Conservation (phyloP, 345 rosid genomes). For the Conringia planisiliqua region DNA sequence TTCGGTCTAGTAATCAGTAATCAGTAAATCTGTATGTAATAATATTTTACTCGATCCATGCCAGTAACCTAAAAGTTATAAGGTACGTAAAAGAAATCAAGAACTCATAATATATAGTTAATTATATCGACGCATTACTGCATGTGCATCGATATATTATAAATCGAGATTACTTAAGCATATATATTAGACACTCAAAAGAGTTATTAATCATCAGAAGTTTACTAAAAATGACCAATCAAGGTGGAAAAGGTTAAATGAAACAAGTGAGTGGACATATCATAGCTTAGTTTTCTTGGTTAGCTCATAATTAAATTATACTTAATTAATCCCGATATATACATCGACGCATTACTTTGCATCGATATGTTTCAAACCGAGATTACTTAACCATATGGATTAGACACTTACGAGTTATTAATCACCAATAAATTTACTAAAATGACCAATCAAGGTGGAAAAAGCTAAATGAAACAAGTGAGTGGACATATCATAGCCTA, state of each 20-base stretch:
- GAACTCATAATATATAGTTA: not conserved
- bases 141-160: not conserved
- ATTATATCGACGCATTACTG: not conserved
- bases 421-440: not conserved
- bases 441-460: conserved; percentile 2
- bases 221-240: conserved; percentile 4
- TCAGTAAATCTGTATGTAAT: not conserved
- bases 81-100: not conserved
- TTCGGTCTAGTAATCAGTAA: not conserved
- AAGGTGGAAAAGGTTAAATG: not conserved
- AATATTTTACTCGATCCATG: not conserved
- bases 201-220: not conserved
- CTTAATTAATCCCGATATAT: no score
- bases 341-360: no score
- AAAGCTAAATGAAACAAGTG: not conserved
- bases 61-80: not conserved
- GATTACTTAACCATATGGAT: not conserved
- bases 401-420: not conserved
- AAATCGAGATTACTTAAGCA: not conserved
- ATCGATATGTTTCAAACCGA: not conserved
- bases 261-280: not conserved
- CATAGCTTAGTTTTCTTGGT: conserved; percentile 3
- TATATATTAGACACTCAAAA: not conserved
- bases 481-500: not conserved
- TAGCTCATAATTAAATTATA: no score